Percentiles rank a stretch among this genome's conserved stretches.
Conservation (phyloP, 2,329 filamentous ascomycete genomes). For the Xylaria sp. region DNA sequence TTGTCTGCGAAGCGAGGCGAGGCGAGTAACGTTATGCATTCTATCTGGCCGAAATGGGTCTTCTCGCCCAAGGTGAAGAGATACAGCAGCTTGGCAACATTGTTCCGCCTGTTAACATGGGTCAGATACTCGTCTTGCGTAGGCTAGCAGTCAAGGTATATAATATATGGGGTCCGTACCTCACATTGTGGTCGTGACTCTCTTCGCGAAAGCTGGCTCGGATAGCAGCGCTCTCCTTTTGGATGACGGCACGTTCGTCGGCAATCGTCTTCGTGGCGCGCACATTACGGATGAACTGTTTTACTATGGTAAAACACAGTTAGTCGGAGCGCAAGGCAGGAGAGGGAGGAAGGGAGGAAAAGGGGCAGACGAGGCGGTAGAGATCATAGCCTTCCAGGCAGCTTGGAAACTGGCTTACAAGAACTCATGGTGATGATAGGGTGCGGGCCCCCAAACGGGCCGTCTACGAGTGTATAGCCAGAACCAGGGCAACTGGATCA, state of each 20-base stretch:
- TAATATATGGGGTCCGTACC: slow-evolving; percentile 65
- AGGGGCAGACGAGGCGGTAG: not conserved
- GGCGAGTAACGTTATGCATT: slow-evolving; percentile 96
- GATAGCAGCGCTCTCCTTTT: slow-evolving; percentile 98
- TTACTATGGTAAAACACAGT: slow-evolving; percentile 69
- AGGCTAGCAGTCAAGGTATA: not conserved
- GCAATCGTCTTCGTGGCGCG: slow-evolving; percentile 98
- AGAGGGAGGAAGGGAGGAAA: not conserved
- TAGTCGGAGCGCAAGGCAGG: slow-evolving; percentile 3
- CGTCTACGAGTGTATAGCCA: slow-evolving; percentile 46
- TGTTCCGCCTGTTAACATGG: slow-evolving; percentile 79
- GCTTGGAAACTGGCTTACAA: slow-evolving; percentile 41
- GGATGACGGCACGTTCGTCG: slow-evolving; percentile 96
- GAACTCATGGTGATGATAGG: slow-evolving; percentile 49
- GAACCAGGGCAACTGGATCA: slow-evolving; percentile 26
- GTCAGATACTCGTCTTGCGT: slow-evolving; percentile 28
- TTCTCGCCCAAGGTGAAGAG: slow-evolving; percentile 97
- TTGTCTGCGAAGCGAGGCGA: slow-evolving; percentile 99
- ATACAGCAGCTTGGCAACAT: slow-evolving; percentile 97
- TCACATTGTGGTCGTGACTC: slow-evolving; percentile 88
- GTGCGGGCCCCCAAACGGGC: slow-evolving; percentile 46
- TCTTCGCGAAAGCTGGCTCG: slow-evolving; percentile 98
- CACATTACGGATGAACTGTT: slow-evolving; percentile 99
- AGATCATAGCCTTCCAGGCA: not conserved
- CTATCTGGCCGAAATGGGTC: slow-evolving; percentile 98